A percentile compares a stretch with the other conserved stretches of the same genome.
Evolutionary conservation across 2,329 filamentous ascomycete species (phyloP).

Genomic region (Ophiostoma quercus): DNA sequence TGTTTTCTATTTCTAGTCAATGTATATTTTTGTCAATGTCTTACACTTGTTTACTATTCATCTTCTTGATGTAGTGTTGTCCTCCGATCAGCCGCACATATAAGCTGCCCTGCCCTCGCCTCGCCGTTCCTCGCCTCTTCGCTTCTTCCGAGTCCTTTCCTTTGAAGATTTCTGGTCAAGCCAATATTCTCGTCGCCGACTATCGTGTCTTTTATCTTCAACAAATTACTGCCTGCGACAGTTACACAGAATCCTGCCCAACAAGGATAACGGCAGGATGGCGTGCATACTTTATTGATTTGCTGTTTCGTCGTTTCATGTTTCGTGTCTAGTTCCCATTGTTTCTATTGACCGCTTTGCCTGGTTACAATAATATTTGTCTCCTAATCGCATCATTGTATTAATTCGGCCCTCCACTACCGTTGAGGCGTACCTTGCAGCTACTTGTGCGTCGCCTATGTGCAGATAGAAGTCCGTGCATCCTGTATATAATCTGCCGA

Average conservation of each 20-base stretch:
- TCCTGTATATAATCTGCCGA: background rate
- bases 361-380: background rate
- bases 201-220: background rate
- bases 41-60: background rate
- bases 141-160: background rate
- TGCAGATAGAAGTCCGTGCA: background rate
- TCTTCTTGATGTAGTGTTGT: background rate
- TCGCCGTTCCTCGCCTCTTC: conserved; percentile 1
- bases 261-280: background rate
- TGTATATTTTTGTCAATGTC: background rate
- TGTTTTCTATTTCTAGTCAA: too few relatives aligned
- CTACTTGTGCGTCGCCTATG: background rate
- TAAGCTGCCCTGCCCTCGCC: background rate
- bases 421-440: conserved; percentile 4
- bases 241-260: background rate
- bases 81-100: conserved; percentile 4
- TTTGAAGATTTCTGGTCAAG: background rate
- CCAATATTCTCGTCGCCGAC: background rate
- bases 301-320: background rate
- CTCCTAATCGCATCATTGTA: background rate
- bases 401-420: background rate
- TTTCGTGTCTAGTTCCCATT: background rate
- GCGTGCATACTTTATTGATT: conserved; percentile 9
- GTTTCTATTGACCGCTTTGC: background rate
- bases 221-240: background rate